These are phyloP conservation scores for Bacterosira constricta DNA, from an alignment of 108 stramenopile species.

Conservation along the genomic window DNA sequence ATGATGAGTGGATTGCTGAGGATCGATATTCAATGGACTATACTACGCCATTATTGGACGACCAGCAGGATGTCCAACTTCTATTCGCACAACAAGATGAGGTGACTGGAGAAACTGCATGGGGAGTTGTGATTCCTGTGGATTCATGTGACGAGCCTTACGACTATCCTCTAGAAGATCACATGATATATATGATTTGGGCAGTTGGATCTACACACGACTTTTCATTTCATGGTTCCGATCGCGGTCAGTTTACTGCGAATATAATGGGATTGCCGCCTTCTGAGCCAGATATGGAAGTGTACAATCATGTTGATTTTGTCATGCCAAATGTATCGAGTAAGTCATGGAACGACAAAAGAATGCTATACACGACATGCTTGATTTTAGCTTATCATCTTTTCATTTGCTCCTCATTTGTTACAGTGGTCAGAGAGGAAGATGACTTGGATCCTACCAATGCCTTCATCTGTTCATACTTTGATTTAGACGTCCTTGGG, in stretches of 20 bases:
- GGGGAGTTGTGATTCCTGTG: background rate
- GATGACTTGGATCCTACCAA: background rate
- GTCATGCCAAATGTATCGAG: slow-evolving; percentile 11
- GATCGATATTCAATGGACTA: background rate
- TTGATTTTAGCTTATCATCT: no score
- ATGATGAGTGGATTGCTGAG: background rate
- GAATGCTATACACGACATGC: no score
- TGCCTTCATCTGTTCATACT: slow-evolving; percentile 8
- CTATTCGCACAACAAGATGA: slow-evolving; percentile 7
- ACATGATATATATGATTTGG: background rate
- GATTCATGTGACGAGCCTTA: slow-evolving; percentile 1
- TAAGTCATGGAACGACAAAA: no score
- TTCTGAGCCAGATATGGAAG: background rate
- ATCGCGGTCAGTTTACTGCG: background rate
- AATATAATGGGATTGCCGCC: background rate
- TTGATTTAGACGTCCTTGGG: slow-evolving; percentile 1
- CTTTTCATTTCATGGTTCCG: background rate
- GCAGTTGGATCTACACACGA: background rate
- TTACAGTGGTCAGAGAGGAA: background rate
- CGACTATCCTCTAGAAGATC: background rate
- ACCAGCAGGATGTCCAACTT: background rate
- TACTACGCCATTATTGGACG: background rate
- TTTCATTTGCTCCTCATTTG: no score
- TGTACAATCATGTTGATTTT: background rate
- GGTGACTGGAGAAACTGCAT: slow-evolving; percentile 3